These are phyloP conservation scores for Neotropicomus parvogracilis DNA, from an alignment of 1,284 basidiomycete species.

Conservation along the genomic window DNA sequence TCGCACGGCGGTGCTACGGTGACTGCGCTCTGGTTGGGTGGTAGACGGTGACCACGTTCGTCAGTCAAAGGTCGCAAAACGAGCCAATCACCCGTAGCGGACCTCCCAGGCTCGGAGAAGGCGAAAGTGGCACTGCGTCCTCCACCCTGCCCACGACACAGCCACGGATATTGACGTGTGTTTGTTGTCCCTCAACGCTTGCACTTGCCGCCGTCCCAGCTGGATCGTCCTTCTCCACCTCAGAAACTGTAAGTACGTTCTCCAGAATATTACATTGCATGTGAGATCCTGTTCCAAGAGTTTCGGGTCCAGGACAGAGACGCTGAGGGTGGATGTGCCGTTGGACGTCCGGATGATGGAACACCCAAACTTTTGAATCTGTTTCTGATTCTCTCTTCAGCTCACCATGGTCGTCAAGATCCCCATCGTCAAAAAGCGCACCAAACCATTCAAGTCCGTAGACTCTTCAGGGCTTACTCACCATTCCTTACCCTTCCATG, in stretches of 20 bases:
- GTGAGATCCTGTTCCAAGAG: neutral
- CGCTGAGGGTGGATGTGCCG: conserved; percentile 33
- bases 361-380: neutral
- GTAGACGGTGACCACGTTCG: neutral
- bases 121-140: no score
- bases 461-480: neutral
- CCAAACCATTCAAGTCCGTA: conserved; percentile 88
- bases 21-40: neutral
- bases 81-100: neutral
- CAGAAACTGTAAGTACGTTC: conserved; percentile 39
- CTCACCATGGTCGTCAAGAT: conserved; percentile 79
- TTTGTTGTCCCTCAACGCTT: conserved; percentile 20
- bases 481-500: conserved; percentile 20
- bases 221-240: conserved; percentile 32
- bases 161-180: conserved; percentile 30
- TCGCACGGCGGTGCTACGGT: conserved; percentile 15
- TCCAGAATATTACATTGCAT: neutral
- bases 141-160: conserved; percentile 17
- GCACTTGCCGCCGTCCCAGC: neutral
- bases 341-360: conserved; percentile 28
- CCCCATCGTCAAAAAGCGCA: conserved; percentile 95
- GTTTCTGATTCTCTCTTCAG: conserved; percentile 34
- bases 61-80: neutral
- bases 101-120: neutral
- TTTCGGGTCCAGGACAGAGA: neutral